Conservation (phyloP, 805 yeast genomes). For the Yamadazyma kitorensis region DNA sequence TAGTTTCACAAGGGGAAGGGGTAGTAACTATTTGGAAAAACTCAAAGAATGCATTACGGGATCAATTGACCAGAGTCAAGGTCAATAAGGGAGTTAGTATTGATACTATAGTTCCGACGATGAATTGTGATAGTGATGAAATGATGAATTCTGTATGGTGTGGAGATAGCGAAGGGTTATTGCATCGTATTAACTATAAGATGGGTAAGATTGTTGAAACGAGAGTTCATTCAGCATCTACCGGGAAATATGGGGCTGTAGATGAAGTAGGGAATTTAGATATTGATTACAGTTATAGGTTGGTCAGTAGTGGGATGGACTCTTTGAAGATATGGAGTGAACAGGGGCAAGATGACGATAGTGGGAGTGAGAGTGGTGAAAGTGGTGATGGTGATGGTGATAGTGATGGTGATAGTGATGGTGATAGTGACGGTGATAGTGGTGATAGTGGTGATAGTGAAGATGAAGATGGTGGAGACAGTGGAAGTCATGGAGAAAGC, state of each 20-base stretch:
- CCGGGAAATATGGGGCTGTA: slow-evolving; percentile 31
- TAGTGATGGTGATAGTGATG: slow-evolving; percentile 22
- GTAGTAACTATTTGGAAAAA: slow-evolving; percentile 84
- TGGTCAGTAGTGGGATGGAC: slow-evolving; percentile 84
- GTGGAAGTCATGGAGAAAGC: slow-evolving; percentile 1
- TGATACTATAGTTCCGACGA: slow-evolving; percentile 62
- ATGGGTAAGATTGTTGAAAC: slow-evolving; percentile 62
- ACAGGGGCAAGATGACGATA: slow-evolving; percentile 21
- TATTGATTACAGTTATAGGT: slow-evolving; percentile 74
- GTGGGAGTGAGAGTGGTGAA: slow-evolving; percentile 18
- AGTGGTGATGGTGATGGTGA: slow-evolving; percentile 22
- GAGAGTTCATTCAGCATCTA: slow-evolving; percentile 56
- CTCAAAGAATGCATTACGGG: slow-evolving; percentile 61
- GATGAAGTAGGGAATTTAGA: slow-evolving; percentile 82
- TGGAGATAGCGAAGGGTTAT: slow-evolving; percentile 74
- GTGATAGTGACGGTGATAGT: slow-evolving; percentile 8
- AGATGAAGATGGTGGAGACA: slow-evolving; percentile 13
- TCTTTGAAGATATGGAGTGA: slow-evolving; percentile 71
- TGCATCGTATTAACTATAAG: slow-evolving; percentile 65
- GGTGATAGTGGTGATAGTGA: slow-evolving; percentile 15
- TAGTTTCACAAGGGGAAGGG: slow-evolving; percentile 92
- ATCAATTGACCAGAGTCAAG: slow-evolving; percentile 76
- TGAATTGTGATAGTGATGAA: slow-evolving; percentile 50
- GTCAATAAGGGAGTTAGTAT: slow-evolving; percentile 68
- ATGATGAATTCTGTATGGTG: slow-evolving; percentile 59